Base-by-base conservation (phyloP, 2,329 filamentous ascomycete species). In the Xylaria sp. region DNA sequence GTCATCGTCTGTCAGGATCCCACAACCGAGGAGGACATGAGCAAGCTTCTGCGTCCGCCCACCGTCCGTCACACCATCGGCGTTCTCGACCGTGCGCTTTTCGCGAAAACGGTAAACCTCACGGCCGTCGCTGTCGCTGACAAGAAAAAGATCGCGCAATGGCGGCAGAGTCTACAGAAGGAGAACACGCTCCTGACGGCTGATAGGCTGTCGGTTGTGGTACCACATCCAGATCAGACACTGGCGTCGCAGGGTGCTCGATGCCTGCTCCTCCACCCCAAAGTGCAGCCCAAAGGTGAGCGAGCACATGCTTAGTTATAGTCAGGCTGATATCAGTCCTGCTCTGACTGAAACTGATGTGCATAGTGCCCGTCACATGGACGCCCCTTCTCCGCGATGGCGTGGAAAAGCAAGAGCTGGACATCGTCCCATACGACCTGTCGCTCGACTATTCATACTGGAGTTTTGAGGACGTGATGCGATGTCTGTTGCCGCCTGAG, bases 1-100 rank as follows among this genome's bases (percentile, higher is more conserved):
- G 59, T 60, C 28, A 5, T 33, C 61, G 38, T 10, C 17, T 28
- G 28, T 31, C 66, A 75, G 74, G 67, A 72, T 63, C 51, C 59
- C 57, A 57, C 68, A 53, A 57, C 67, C 36, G 77, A 79, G 68
- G 80, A 83, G 56, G 74, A 72, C 65, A 89, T 89, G 87, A 83
- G 82, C 71, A 83, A 82, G 69, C 77, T 88, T 59, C 93, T 97
- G 80, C 89, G 90, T 72, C 93, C 94, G 56, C 94, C 94, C 28
- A 85, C 94, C 68, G 83, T 90, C 90, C 77, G 73, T 60, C 62
- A 71, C 53, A 67, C 64, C 23, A 51, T 73, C 59, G 69, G 69
- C 54, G 87, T 88, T 59, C 88, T 99, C 71, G 94, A 99, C 82
- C 90, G 93, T 73, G 86, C 90, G 17, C 90, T 97, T 71, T 98